Conservation (phyloP, 129 eudicot species). For the Cynara cardunculus region DNA sequence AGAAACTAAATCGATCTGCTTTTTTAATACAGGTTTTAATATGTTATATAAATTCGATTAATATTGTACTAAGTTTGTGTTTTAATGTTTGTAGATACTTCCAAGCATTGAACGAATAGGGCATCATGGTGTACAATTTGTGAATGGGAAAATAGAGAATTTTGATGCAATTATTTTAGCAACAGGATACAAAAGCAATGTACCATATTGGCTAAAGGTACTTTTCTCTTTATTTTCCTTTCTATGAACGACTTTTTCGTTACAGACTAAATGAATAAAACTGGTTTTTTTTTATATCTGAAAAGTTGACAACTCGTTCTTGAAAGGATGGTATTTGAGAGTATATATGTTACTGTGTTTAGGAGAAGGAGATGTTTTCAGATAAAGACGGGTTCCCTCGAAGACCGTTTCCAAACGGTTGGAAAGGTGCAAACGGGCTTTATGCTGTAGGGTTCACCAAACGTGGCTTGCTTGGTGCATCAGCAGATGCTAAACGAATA, state of each 20-base stretch:
- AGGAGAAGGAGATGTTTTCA: slow-evolving; percentile 88
- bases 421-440: slow-evolving; percentile 87
- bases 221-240: slow-evolving; percentile 6
- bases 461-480: slow-evolving; percentile 94
- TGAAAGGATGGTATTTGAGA: not conserved
- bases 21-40: not conserved
- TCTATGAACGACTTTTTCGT: not conserved
- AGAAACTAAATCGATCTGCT: not conserved
- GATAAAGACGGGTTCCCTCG: slow-evolving; percentile 87
- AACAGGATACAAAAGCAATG: slow-evolving; percentile 98
- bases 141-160: slow-evolving; percentile 59
- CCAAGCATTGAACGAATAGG: slow-evolving; percentile 52
- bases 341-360: not conserved
- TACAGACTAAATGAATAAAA: not conserved
- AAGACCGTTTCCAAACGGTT: slow-evolving; percentile 91
- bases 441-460: slow-evolving; percentile 98
- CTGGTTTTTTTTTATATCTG: not conserved
- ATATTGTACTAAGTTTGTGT: not conserved
- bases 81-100: slow-evolving; percentile 41
- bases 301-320: not conserved
- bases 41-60: not conserved
- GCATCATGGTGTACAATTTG: slow-evolving; percentile 50
- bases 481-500: slow-evolving; percentile 76
- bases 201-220: slow-evolving; percentile 98
- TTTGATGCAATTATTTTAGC: slow-evolving; percentile 93